Evolutionary conservation across 1,139 yeast genomes (phyloP).

Genomic region (Saccharomycopsis hybrid): DNA sequence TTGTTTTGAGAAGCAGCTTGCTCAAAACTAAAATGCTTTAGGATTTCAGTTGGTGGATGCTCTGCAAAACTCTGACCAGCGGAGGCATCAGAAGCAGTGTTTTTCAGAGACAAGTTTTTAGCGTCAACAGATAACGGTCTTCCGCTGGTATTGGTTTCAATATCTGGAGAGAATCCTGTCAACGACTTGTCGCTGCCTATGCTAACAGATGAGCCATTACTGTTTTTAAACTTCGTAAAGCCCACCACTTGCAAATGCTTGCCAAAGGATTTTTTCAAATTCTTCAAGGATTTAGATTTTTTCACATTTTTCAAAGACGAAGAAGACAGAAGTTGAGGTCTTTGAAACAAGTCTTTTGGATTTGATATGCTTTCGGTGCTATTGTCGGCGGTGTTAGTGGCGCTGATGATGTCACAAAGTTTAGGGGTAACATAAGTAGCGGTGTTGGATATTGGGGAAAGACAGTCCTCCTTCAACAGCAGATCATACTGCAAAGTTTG

Average conservation of each 20-base stretch:
- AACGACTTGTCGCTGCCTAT: conserved; percentile 18
- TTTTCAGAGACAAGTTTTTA: not conserved
- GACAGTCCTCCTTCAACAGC: conserved; percentile 5
- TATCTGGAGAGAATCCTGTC: conserved; percentile 19
- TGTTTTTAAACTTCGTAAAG: conserved; percentile 6
- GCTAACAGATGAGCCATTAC: conserved; percentile 7
- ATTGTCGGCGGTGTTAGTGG: not conserved
- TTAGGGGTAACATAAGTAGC: conserved; percentile 10
- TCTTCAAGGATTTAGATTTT: conserved; percentile 14
- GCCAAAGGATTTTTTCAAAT: conserved; percentile 16
- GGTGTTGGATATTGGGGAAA: conserved; percentile 10
- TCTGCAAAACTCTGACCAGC: conserved; percentile 1
- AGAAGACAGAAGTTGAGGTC: not conserved
- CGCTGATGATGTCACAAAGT: conserved; percentile 3
- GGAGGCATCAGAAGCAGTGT: conserved; percentile 1
- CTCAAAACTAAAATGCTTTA: conserved; percentile 16
- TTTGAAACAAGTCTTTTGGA: conserved; percentile 1
- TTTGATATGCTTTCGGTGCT: not conserved
- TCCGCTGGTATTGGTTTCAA: conserved; percentile 6
- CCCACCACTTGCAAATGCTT: conserved; percentile 8
- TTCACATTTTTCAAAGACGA: conserved; percentile 5
- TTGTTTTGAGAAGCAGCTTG: not conserved
- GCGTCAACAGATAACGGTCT: not conserved
- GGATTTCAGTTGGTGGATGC: no score
- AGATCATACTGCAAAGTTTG: conserved; percentile 9